Conservation (phyloP, 768 basidiomycete genomes). For the Epithele typhae region DNA sequence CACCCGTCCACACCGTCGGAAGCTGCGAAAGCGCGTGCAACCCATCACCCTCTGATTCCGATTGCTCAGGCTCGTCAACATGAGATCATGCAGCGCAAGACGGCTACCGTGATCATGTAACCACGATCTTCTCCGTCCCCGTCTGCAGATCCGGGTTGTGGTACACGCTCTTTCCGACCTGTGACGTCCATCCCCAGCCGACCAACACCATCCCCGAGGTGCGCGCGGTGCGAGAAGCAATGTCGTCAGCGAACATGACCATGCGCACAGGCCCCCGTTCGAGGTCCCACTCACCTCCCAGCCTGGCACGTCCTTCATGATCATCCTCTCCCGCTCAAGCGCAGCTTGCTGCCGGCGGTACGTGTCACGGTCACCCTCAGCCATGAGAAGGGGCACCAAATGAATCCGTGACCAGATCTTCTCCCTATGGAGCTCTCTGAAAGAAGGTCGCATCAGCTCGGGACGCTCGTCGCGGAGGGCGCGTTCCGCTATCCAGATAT, state of each 20-base stretch:
- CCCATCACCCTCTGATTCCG: slow-evolving; percentile 20
- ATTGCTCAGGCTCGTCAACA: slow-evolving; percentile 12
- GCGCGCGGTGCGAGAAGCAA: no score
- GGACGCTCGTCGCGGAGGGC: slow-evolving; percentile 23
- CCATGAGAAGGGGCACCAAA: slow-evolving; percentile 85
- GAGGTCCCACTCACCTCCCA: slow-evolving; percentile 78
- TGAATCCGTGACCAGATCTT: slow-evolving; percentile 95
- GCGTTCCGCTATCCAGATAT: slow-evolving; percentile 17
- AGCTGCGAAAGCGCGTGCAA: slow-evolving; percentile 13
- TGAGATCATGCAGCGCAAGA: slow-evolving; percentile 14
- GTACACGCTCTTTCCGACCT: slow-evolving; percentile 88
- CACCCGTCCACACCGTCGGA: slow-evolving; percentile 9
- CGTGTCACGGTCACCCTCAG: slow-evolving; percentile 89
- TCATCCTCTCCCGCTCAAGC: slow-evolving; percentile 72
- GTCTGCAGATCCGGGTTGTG: slow-evolving; percentile 68
- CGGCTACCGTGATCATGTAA: slow-evolving; percentile 39
- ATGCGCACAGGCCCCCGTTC: slow-evolving; percentile 15
- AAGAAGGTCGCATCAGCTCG: slow-evolving; percentile 37
- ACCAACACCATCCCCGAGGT: slow-evolving; percentile 14
- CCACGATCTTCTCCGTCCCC: slow-evolving; percentile 47
- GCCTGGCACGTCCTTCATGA: slow-evolving; percentile 91
- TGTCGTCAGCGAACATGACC: slow-evolving; percentile 15
- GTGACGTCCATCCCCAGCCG: slow-evolving; percentile 11
- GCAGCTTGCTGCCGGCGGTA: slow-evolving; percentile 81
- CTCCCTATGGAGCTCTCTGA: slow-evolving; percentile 90